Base-by-base conservation (phyloP, 202 grass and related monocot genomes). In the Sporobolus alterniflorus region DNA sequence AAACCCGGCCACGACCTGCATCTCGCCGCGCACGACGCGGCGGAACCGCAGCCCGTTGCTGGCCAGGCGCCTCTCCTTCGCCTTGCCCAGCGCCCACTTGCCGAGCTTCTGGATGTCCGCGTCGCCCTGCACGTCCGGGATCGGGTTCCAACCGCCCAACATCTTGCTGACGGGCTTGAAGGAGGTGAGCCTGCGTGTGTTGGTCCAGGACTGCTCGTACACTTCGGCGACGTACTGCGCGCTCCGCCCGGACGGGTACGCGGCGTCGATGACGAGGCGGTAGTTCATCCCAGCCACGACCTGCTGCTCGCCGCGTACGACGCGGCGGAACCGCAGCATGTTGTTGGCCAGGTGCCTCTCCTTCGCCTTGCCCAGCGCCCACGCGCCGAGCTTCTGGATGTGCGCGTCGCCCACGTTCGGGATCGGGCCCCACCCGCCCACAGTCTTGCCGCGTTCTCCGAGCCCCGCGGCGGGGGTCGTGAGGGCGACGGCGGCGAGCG, bases 201-300 rank as follows among this genome's bases (percentile, higher is more conserved):
- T 25, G 60, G 84, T 78, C 92, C 85, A 89, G 9, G 0, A 7
- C 74, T 68, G 89, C 86, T 94, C 92, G 75, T 64, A 94, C 5
- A 94, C 80, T 64, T 87, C 65, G 9, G 89, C 80, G 43, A 64
- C 42, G 66, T 89, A 94, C 13, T n/a, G 11, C 11, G 31, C 40
- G 46, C 15, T 20, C 18, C 3, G 17, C 1, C 78, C 74, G 1
- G 4, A 4, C 2, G 28, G 24, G 62, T 73, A 60, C 4, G 28
- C 44, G 11, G 50, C 67, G 56, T 48, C 31, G 30, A 91, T 44
- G 61, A 82, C 13, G 32, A 94, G 74, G 47, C 76, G 79, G 83
- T 91, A 94, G 67, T 89, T 89, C 26, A 48, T 56, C 30, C 92
- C 89, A 22, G 82, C 43, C 59, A 91, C 86, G 21, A 94, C 89